Conservation (phyloP, 1,139 yeast genomes). For the Diutina rugosa region DNA sequence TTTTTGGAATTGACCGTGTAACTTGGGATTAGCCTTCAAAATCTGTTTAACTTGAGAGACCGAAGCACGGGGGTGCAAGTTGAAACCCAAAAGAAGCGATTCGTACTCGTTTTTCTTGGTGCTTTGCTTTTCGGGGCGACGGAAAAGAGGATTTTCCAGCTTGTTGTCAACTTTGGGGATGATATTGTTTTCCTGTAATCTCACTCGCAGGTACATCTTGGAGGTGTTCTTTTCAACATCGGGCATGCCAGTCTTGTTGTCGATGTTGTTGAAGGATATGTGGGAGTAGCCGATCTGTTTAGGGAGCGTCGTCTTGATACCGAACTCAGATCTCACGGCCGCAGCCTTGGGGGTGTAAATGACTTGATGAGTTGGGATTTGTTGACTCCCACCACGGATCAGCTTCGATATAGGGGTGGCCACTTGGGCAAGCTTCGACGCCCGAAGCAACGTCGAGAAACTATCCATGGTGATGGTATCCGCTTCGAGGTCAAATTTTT, state of each 20-base stretch:
- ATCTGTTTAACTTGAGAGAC: not conserved
- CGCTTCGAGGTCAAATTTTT: not conserved
- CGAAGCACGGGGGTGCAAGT: not conserved
- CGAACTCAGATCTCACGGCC: constrained; percentile 31
- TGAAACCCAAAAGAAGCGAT: not conserved
- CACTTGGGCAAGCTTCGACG: constrained; percentile 32
- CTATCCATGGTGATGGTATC: not conserved
- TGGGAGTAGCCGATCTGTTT: constrained; percentile 29
- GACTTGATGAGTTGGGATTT: constrained; percentile 31
- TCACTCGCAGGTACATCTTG: constrained; percentile 22
- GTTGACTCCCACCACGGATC: constrained; percentile 17
- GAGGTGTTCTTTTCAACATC: constrained; percentile 35
- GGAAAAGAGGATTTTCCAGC: constrained; percentile 20
- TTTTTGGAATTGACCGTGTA: not conserved
- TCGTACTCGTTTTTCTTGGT: not conserved
- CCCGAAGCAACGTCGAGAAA: not conserved
- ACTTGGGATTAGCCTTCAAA: not conserved
- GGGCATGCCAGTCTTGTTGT: constrained; percentile 31
- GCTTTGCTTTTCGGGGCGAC: not conserved
- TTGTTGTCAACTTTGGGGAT: constrained; percentile 20
- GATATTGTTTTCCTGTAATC: constrained; percentile 31
- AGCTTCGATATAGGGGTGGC: constrained; percentile 26
- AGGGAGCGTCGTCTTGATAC: constrained; percentile 32
- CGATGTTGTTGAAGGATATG: constrained; percentile 31
- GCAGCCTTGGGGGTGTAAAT: constrained; percentile 30